These are phyloP conservation scores for Bremia lactucae DNA, from an alignment of 352 stramenopile species.

Conservation along the genomic window DNA sequence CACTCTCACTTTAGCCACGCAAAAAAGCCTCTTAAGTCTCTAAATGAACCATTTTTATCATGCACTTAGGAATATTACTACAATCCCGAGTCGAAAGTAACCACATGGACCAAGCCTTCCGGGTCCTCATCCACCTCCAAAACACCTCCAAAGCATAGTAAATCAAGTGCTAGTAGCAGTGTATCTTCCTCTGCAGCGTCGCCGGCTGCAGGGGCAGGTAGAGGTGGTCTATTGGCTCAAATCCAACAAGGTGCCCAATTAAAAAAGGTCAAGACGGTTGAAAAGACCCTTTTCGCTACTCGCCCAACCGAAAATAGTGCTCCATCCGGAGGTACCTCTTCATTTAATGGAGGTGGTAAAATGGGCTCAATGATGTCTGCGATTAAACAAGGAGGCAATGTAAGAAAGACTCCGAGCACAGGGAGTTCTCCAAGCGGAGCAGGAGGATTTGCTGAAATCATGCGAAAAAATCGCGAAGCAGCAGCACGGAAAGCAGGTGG, in stretches of 20 bases:
- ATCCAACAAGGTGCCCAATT: slow-evolving; percentile 62
- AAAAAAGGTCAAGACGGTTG: slow-evolving; percentile 71
- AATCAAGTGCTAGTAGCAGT: slow-evolving; percentile 13
- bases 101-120: slow-evolving; percentile 68
- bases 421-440: slow-evolving; percentile 14
- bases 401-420: slow-evolving; percentile 38
- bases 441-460: slow-evolving; percentile 82
- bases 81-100: slow-evolving; percentile 82
- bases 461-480: slow-evolving; percentile 82
- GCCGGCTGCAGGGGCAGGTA: slow-evolving; percentile 23
- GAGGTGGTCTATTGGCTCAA: slow-evolving; percentile 45
- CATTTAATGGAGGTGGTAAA: slow-evolving; percentile 25
- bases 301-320: slow-evolving; percentile 14
- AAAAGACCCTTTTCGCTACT: slow-evolving; percentile 46
- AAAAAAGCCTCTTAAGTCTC: no score
- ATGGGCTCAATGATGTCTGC: slow-evolving; percentile 63
- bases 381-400: slow-evolving; percentile 57
- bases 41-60: no score
- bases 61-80: slow-evolving; percentile 80
- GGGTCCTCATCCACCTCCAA: slow-evolving; percentile 16
- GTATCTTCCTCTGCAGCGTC: slow-evolving; percentile 2
- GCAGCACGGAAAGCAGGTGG: slow-evolving; percentile 42
- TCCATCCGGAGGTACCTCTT: slow-evolving; percentile 6
- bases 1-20: no score
- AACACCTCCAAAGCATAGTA: slow-evolving; percentile 32